Percentiles rank a stretch among this genome's conserved stretches.
Evolutionary conservation across 371 early-diverging fungal species (phyloP).

Genomic region (Syncephalastrum racemosum): DNA sequence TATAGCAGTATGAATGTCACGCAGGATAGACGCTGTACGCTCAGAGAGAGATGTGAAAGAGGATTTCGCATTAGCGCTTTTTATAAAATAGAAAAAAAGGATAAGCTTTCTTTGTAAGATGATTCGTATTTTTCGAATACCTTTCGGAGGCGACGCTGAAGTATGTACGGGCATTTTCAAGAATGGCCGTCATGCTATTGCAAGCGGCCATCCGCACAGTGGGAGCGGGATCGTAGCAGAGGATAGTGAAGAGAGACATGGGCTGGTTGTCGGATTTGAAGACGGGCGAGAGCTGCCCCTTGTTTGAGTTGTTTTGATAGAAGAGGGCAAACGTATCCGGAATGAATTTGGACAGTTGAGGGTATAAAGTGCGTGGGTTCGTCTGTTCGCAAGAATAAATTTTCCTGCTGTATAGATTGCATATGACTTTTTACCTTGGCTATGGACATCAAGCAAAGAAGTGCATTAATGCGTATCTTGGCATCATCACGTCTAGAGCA

Average conservation of each 20-base stretch:
- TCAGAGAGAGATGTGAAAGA: conserved; percentile 52
- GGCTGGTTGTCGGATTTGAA: conserved; percentile 41
- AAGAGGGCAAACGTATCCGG: conserved; percentile 48
- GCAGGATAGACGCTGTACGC: conserved; percentile 37
- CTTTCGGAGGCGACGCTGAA: conserved; percentile 60
- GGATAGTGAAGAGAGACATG: conserved; percentile 45
- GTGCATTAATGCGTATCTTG: conserved; percentile 58
- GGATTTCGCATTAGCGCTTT: conserved; percentile 26
- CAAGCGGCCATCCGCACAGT: conserved; percentile 58
- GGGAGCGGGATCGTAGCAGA: conserved; percentile 38
- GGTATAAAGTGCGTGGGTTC: conserved; percentile 54
- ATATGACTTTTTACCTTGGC: conserved; percentile 41
- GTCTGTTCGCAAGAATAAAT: conserved; percentile 31
- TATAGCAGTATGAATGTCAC: conserved; percentile 46
- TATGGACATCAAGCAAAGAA: conserved; percentile 55
- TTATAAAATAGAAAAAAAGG: not conserved
- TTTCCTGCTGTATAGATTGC: not conserved
- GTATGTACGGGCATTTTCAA: conserved; percentile 62
- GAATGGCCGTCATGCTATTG: conserved; percentile 52
- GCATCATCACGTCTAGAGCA: conserved; percentile 42
- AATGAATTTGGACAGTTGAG: conserved; percentile 61
- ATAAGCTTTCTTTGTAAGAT: not conserved
- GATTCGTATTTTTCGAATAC: conserved; percentile 20
- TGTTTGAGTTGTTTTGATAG: conserved; percentile 23
- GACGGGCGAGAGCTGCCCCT: conserved; percentile 18